Conservation (phyloP, 805 yeast species). For the Priceomyces haplophilus region DNA sequence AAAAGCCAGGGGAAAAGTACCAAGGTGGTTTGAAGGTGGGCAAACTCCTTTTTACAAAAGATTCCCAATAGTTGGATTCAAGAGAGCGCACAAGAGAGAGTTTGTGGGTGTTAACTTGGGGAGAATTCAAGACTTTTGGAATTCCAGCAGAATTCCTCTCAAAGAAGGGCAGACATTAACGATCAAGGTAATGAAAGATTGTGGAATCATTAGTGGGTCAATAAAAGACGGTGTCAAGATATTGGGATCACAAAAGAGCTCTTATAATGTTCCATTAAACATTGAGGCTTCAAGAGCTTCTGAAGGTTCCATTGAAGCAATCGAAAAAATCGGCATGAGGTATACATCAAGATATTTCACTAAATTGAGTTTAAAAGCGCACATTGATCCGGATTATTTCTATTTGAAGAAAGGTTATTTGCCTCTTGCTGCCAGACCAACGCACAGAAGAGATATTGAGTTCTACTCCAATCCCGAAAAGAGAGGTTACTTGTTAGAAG, state of each 20-base stretch:
- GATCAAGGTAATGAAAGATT: slow-evolving; percentile 71
- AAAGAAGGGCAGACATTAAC: slow-evolving; percentile 61
- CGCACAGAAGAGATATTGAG: slow-evolving; percentile 72
- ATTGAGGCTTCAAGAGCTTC: slow-evolving; percentile 86
- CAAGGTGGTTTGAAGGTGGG: slow-evolving; percentile 97
- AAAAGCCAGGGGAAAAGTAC: slow-evolving; percentile 88
- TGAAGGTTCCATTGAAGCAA: slow-evolving; percentile 62
- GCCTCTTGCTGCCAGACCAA: slow-evolving; percentile 85
- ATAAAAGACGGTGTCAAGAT: slow-evolving; percentile 79
- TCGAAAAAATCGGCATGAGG: slow-evolving; percentile 71
- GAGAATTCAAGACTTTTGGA: slow-evolving; percentile 68
- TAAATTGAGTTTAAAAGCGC: slow-evolving; percentile 65
- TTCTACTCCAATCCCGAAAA: slow-evolving; percentile 69
- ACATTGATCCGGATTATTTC: slow-evolving; percentile 70
- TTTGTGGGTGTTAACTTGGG: slow-evolving; percentile 62
- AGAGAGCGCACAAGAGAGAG: slow-evolving; percentile 54
- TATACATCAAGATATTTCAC: slow-evolving; percentile 70
- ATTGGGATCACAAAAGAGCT: slow-evolving; percentile 59
- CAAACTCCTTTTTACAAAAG: slow-evolving; percentile 87
- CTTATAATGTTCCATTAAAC: slow-evolving; percentile 56
- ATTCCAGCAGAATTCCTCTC: slow-evolving; percentile 60
- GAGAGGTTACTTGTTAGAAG: slow-evolving; percentile 68
- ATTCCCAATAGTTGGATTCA: slow-evolving; percentile 87
- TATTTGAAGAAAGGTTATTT: slow-evolving; percentile 69
- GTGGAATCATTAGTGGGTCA: slow-evolving; percentile 70